Evolutionary conservation across 805 yeast species (phyloP), one percentile per base, ranked within the genome.

Genomic region (Tetrapisispora nanseiensis): DNA sequence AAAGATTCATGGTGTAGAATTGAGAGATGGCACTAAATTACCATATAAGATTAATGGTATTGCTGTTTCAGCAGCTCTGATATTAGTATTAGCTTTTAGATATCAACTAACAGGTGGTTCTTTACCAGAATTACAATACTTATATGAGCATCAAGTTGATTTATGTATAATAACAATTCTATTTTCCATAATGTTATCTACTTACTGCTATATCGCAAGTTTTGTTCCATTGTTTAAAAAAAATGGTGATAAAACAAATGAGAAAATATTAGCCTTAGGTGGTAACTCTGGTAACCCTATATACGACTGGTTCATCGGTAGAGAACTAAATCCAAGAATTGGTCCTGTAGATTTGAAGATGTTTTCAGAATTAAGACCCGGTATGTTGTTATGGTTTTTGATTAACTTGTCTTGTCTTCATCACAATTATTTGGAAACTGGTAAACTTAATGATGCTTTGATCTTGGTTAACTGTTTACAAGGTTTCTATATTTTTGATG

Each of bases 301-400:
- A 9, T 90, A 84, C 58, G 96, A 92, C 57, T 89, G 96, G 97
- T 92, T 87, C 57, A 87, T 92, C 58, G 98, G 98, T 24, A 78
- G 98, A 46, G 97, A 90, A 65, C 70, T 92, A 56, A 92, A 92
- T 60, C 98, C 97, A 22, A 72, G 97, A 52, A 27, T 49, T 45
- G 92, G 94, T 1, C 55, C 73, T 0, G 77, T 89, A 71, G 98
- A 92, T 59, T 78, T 92, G 61, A 92, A 92, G 65, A 63, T 87
- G 51, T 92, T 84, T 55, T 85, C 95, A 62, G 98, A 92, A 62
- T 73, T 92, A 61, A 78, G 95, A 55, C 98, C 98, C 1, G 98
- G 98, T 5, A 70, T 92, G 74, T 66, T 90, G 41, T 66, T 92
- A 33, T 90, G 97, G 95, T 64, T 80, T 13, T 59, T 86, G 39